Percentiles rank a stretch among this genome's conserved stretches.
These are phyloP conservation scores for Aspergillus alliaceus DNA, from an alignment of 2,329 filamentous ascomycete species.

Conservation along the genomic window DNA sequence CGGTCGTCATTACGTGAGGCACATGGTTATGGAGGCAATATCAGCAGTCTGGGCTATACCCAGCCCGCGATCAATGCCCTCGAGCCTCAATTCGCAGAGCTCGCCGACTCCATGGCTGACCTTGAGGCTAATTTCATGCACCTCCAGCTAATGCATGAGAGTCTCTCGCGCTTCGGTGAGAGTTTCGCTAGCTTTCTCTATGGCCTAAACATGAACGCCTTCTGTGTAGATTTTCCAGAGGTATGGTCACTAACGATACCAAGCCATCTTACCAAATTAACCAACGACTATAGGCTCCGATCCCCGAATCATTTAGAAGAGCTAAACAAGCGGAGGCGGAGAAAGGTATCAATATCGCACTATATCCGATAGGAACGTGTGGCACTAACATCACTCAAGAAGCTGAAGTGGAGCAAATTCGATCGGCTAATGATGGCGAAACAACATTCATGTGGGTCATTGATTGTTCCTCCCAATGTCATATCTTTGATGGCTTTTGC, in stretches of 20 bases:
- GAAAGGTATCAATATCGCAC: constrained; percentile 34
- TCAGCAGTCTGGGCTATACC: constrained; percentile 38
- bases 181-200: constrained; percentile 95
- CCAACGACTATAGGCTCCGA: constrained; percentile 62
- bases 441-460: constrained; percentile 76
- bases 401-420: constrained; percentile 31
- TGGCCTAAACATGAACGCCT: constrained; percentile 97
- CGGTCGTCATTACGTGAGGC: constrained; percentile 84
- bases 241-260: constrained; percentile 46
- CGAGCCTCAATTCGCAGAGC: constrained; percentile 88
- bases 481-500: constrained; percentile 5
- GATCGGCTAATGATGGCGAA: constrained; percentile 58
- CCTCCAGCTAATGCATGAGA: constrained; percentile 95
- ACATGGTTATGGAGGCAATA: constrained; percentile 51
- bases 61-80: constrained; percentile 72
- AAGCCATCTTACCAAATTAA: not conserved
- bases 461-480: not conserved
- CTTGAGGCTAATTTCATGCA: constrained; percentile 98
- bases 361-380: not conserved
- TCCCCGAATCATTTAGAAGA: constrained; percentile 77
- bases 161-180: constrained; percentile 87
- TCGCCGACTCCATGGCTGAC: constrained; percentile 91
- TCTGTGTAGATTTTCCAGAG: constrained; percentile 97
- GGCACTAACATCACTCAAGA: constrained; percentile 26
- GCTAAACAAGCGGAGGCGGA: constrained; percentile 60